Evolutionary conservation across 2,329 filamentous ascomycete genomes (phyloP).

Genomic region (Ilyonectria robusta): DNA sequence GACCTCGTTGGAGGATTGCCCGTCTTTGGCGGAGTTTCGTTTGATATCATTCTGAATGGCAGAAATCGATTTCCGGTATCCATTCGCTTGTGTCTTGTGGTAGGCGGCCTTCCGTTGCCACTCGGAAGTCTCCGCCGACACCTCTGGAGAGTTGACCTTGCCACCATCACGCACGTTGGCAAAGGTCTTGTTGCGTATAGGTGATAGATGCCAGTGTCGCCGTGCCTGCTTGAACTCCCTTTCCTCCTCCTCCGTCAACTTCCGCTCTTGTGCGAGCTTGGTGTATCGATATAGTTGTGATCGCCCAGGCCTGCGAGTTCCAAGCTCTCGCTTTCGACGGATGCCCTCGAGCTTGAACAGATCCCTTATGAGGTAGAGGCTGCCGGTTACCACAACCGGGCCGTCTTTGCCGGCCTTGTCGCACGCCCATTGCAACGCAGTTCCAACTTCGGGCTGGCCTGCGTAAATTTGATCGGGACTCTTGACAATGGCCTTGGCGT

Average conservation of each 20-base stretch:
- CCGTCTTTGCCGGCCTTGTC: conserved; percentile 50
- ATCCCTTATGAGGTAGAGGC: conserved; percentile 58
- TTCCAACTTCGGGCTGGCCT: conserved; percentile 47
- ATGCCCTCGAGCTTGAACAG: conserved; percentile 51
- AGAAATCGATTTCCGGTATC: conserved; percentile 45
- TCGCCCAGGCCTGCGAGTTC: conserved; percentile 51
- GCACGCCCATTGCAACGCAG: conserved; percentile 54
- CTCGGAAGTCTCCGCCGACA: conserved; percentile 41
- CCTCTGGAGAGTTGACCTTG: conserved; percentile 31
- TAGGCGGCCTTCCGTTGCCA: conserved; percentile 48
- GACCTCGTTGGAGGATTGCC: conserved; percentile 2
- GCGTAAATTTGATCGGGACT: conserved; percentile 50
- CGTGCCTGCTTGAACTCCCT: conserved; percentile 54
- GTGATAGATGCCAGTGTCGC: conserved; percentile 51
- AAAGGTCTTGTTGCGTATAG: conserved; percentile 45
- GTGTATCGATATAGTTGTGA: conserved; percentile 53
- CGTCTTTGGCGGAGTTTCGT: background rate
- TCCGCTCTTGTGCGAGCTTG: conserved; percentile 48
- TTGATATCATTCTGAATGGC: conserved; percentile 36
- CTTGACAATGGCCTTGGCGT: conserved; percentile 44
- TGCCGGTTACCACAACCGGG: conserved; percentile 57
- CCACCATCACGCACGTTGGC: conserved; percentile 36
- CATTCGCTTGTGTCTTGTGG: conserved; percentile 50
- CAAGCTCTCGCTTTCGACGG: conserved; percentile 45
- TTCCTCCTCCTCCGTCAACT: conserved; percentile 51